Evolutionary conservation across 257 asterid species (phyloP), one percentile per base, ranked within the genome.

Genomic region (Primulina huaijiensis): DNA sequence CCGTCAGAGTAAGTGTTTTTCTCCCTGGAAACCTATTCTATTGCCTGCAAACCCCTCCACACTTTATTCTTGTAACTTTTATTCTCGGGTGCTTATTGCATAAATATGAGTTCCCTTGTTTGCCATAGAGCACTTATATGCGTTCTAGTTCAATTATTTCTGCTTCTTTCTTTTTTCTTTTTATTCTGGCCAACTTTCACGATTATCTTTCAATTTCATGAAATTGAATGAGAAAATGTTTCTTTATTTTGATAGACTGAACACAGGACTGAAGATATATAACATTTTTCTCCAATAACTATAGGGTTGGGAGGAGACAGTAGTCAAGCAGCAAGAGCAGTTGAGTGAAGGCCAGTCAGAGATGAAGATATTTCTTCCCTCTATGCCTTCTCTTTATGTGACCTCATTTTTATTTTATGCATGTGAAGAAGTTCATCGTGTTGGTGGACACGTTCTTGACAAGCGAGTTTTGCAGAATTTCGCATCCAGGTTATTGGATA

Each of bases 221-320:
- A 46, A 46, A 46, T 27, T 10, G 62, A 66, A 25, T 65, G 64
- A 11, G 8, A 60, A 16, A 50, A 56, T 27, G 19, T 27, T 60
- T 65, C 55, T 61, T 65, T 16, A 37, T 30, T 72, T 53, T n/a
- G 57, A 60, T 31, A 74, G 69, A 43, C 65, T 33, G 64, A 38
- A 57, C 25, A 29, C 69, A 29, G 30, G 60, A 64, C 67, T 46
- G 52, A 1, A 27, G 2, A 27, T 0, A 27, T 27, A 1, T 27
- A 3, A 27, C 30, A 27, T 27, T 16, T 46, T 14, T 80, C 33
- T 59, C 70, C 77, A 63, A 73, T 65, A 58, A 77, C 69, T 75
- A 70, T 88, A 91, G 99, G 99, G 97, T 55, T 94, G 99, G 99
- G 99, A 91, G 79, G 97, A 94, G 87, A 91, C 86, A 46, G 80